Percentiles rank a stretch among this genome's conserved stretches.
Conservation (phyloP, 805 yeast species). For the Lipomyces oligophaga region DNA sequence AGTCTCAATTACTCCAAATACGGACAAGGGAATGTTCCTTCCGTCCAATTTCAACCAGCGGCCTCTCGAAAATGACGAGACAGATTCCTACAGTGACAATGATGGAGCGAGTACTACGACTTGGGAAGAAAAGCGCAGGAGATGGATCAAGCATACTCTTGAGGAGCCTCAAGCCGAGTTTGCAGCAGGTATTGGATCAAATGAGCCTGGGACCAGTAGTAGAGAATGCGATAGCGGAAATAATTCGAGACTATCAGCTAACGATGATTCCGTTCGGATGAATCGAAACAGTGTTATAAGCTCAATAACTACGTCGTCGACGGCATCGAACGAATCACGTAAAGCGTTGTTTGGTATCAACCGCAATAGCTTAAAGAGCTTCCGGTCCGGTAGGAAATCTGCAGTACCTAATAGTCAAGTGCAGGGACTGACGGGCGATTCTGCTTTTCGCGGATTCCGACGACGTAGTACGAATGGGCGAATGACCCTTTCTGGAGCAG, state of each 20-base stretch:
- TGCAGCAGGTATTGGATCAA: no score
- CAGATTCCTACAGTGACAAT: background rate
- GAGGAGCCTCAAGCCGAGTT: constrained; percentile 6
- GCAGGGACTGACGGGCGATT: no score
- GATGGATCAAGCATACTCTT: constrained; percentile 8
- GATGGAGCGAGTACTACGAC: constrained; percentile 12
- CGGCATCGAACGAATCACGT: background rate
- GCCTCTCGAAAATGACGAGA: constrained; percentile 2
- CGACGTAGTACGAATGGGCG: constrained; percentile 1
- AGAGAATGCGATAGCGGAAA: no score
- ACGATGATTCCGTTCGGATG: background rate
- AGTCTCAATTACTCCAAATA: constrained; percentile 22
- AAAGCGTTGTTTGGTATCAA: background rate
- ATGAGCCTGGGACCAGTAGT: no score
- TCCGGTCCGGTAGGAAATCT: background rate
- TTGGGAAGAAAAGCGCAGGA: constrained; percentile 19
- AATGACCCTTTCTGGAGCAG: constrained; percentile 5
- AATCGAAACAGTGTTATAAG: background rate
- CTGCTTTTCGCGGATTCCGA: no score
- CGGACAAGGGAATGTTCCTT: constrained; percentile 19
- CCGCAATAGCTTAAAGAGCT: background rate
- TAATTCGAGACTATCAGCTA: background rate
- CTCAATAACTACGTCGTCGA: background rate
- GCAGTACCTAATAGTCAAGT: no score
- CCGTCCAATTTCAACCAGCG: constrained; percentile 9